Percentiles rank a stretch among this genome's conserved stretches.
Conservation (phyloP, 768 basidiomycete genomes). For the Suillus discolor region DNA sequence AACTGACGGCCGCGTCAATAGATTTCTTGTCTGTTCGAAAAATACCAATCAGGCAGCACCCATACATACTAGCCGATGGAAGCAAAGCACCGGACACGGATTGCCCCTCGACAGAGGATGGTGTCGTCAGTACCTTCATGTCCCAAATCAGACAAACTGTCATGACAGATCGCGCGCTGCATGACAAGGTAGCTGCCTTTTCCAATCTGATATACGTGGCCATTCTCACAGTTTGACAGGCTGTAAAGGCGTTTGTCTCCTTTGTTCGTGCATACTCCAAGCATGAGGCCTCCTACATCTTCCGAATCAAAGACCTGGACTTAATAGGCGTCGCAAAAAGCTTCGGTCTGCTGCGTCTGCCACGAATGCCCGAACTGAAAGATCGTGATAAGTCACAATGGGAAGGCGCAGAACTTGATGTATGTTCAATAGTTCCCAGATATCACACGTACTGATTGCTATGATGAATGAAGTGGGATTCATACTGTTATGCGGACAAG, state of each 20-base stretch:
- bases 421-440: constrained; percentile 40
- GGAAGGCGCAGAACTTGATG: constrained; percentile 77
- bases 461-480: constrained; percentile 62
- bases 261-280: constrained; percentile 94
- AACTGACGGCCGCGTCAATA: constrained; percentile 28
- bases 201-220: not conserved
- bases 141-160: constrained; percentile 60
- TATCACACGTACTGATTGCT: not conserved
- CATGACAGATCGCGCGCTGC: constrained; percentile 72
- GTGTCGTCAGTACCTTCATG: constrained; percentile 49
- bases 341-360: constrained; percentile 86
- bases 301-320: constrained; percentile 88
- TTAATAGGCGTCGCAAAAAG: constrained; percentile 81
- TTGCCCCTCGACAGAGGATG: constrained; percentile 48
- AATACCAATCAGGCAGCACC: constrained; percentile 72
- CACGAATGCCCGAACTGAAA: constrained; percentile 94
- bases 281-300: constrained; percentile 97
- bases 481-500: constrained; percentile 75
- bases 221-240: constrained; percentile 44
- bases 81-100: constrained; percentile 22
- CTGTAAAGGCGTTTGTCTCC: constrained; percentile 90
- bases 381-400: constrained; percentile 58
- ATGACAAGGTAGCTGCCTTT: constrained; percentile 70
- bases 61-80: constrained; percentile 43
- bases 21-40: constrained; percentile 91